Evolutionary conservation across 2,329 filamentous ascomycete genomes (phyloP), one percentile per base, ranked within the genome.

Genomic region (Monosporascus sp.): DNA sequence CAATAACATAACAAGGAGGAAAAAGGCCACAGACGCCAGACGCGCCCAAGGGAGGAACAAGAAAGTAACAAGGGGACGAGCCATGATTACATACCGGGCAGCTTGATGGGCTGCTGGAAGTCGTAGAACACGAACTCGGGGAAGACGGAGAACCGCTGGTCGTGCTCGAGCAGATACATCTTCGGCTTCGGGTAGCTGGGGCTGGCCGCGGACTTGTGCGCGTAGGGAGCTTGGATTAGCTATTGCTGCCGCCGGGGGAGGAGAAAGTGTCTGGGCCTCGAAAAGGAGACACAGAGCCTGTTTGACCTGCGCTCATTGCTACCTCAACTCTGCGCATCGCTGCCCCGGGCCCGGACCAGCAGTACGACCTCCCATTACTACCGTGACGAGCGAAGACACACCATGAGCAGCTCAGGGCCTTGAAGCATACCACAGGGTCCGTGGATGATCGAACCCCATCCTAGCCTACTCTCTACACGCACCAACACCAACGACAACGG

Each of bases 81-180:
- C 43, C 24, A 43, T 31, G 20, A 37, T 18, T 22, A 65, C 72
- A 54, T 68, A 80, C 80, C 62, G 38, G 86, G 85, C 17, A 91
- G 73, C 61, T 84, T 82, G 31, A 87, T 72, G 0, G 89, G 88
- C 50, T 84, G 72, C 55, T 83, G 75, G 62, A 87, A 91, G 71
- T 94, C 88, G 68, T 93, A 94, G 51, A 78, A 82, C 37, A 86
- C 72, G 65, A 89, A 93, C 59, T 91, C 85, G 5, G 84, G 78
- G 64, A 93, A 91, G 8, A 93, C 79, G 28, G 74, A 75, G 68
- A 93, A 93, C 6, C 89, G 80, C 54, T 80, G 73, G 67, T 93
- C 89, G 65, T 84, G 87, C 68, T 94, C 89, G 14, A 94, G 76
- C 2, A 93, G 76, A 47, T 79, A 76, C 43, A 91, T 68, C 53